These are phyloP conservation scores for Vitis amurensis DNA, from an alignment of 164 flowering plant species.

Conservation along the genomic window DNA sequence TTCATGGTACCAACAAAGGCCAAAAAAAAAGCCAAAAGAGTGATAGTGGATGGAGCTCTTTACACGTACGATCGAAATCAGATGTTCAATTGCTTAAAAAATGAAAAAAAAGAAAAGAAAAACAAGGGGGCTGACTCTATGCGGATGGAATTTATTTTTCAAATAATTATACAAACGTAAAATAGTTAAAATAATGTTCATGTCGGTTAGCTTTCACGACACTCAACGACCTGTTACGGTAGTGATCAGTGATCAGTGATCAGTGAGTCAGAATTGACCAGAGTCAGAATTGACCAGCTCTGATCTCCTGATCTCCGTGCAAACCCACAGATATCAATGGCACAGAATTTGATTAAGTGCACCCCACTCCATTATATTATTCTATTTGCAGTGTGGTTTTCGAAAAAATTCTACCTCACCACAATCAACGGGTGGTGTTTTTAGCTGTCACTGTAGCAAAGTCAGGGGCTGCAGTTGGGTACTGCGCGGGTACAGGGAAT, in stretches of 20 bases:
- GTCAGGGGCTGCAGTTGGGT: neutral
- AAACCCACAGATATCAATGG: slow-evolving; percentile 10
- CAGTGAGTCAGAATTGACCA: slow-evolving; percentile 19
- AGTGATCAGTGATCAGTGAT: slow-evolving; percentile 16
- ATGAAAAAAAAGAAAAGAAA: slow-evolving; percentile 5
- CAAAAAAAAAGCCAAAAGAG: neutral
- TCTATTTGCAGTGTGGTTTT: neutral
- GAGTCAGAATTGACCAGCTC: slow-evolving; percentile 18
- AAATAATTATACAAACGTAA: neutral
- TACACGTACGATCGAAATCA: slow-evolving; percentile 1
- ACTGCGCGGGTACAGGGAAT: neutral
- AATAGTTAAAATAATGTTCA: neutral
- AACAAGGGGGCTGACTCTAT: neutral
- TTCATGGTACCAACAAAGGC: neutral
- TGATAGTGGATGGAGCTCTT: neutral
- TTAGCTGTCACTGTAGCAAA: slow-evolving; percentile 10
- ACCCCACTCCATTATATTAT: neutral
- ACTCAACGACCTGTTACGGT: slow-evolving; percentile 23
- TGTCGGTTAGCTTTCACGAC: slow-evolving; percentile 35
- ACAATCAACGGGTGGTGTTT: slow-evolving; percentile 16
- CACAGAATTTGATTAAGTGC: slow-evolving; percentile 12
- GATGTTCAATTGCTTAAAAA: neutral
- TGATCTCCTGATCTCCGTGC: slow-evolving; percentile 12
- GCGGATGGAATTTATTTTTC: neutral
- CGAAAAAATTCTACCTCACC: slow-evolving; percentile 14